Evolutionary conservation across 2,329 filamentous ascomycete species (phyloP).

Genomic region (Microcyclospora tardicrescens): DNA sequence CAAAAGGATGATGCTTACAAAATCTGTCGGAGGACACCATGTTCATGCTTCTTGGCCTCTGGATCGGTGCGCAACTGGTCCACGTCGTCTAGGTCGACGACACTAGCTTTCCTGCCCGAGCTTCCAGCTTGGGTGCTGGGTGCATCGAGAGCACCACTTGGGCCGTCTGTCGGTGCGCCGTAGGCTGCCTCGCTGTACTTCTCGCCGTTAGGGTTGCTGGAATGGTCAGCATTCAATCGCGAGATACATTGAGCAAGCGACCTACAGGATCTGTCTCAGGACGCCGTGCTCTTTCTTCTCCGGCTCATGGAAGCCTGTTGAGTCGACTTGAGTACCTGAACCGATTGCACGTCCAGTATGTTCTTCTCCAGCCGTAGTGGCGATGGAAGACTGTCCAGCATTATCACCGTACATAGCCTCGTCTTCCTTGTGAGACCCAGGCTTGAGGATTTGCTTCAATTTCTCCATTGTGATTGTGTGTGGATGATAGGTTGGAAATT

Average conservation of each 20-base stretch:
- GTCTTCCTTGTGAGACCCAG: constrained; percentile 18
- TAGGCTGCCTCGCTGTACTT: not conserved
- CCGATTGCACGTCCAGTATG: too few relatives aligned
- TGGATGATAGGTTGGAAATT: too few relatives aligned
- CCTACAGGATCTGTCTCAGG: constrained; percentile 8
- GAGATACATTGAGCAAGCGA: not conserved
- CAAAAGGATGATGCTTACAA: not conserved
- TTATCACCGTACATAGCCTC: constrained; percentile 20
- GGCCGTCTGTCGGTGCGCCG: not conserved
- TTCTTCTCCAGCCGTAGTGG: too few relatives aligned
- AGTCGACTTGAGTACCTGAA: too few relatives aligned
- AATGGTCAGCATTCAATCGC: too few relatives aligned
- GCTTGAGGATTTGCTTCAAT: constrained; percentile 7
- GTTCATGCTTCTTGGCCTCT: constrained; percentile 2
- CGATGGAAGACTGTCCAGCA: too few relatives aligned
- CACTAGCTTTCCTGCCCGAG: too few relatives aligned
- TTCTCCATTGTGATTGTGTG: constrained; percentile 4
- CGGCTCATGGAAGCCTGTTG: not conserved
- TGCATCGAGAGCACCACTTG: not conserved
- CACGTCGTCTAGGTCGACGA: too few relatives aligned
- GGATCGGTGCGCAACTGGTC: constrained; percentile 2
- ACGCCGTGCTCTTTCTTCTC: constrained; percentile 9
- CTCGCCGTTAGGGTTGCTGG: not conserved
- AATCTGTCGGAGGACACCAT: not conserved
- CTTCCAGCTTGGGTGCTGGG: not conserved